Evolutionary conservation across 106 monocot genomes (phyloP), one percentile per base, ranked within the genome.

Genomic region (Dendrobium nobile): DNA sequence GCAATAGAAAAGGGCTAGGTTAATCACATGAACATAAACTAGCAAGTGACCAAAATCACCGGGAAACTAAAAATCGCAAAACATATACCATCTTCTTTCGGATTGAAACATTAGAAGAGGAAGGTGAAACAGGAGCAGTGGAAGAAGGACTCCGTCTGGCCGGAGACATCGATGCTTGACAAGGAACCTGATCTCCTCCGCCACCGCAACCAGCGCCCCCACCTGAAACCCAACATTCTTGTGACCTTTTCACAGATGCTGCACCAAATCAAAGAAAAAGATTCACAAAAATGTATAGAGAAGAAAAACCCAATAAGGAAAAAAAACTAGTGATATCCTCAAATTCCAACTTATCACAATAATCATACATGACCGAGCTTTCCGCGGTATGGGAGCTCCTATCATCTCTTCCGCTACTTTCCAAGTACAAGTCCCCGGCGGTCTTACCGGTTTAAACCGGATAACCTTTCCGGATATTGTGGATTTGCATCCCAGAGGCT

Each of bases 351-450:
- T 11, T 22, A 47, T 33, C 75, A 75, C 31, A 59, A 61, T 42
- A 81, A 84, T 54, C 80, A 18, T 85, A 93, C 95, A 89, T 83
- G 98, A 87, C 19, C 98, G 89, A 20, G 98, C 98, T 79, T 95
- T 99, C 48, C 92, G 85, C 4, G 98, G 98, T 4, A 99, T 85
- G 0, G 90, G 80, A 15, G 92, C 92, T 2, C 96, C 96, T 51
- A 99, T 91, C 88, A 98, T 91, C 88, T 99, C 98, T 61, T 95
- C 98, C 2, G 91, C 83, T 5, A 80, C 90, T 75, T 91, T 92
- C 91, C 91, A 91, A 54, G 78, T 54, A 7, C 72, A 33, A 22
- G 85, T 83, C 31, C 85, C 41, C 31, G 92, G 90, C 26, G 83
- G 43, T 74, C 87, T 86, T 41, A 80, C 45, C 10, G 70, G 59